Base-by-base conservation (phyloP, 2,329 filamentous ascomycete genomes). In the Lasiodiplodia theobromae region DNA sequence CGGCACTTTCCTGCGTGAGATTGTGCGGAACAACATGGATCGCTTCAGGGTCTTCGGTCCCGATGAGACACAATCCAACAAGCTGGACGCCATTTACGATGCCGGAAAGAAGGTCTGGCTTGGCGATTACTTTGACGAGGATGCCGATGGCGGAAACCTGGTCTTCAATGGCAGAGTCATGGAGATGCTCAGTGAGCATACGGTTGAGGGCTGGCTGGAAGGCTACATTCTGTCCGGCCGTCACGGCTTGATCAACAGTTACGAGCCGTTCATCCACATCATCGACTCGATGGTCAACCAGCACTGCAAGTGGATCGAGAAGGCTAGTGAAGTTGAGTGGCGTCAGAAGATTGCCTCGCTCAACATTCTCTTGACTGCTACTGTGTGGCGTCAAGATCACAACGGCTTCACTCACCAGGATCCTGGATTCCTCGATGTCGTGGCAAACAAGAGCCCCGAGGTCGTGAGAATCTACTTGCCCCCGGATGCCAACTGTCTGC, bases 241-340 rank as follows among this genome's bases (percentile, higher is more conserved):
- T 5, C 91, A 94, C 72, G 91, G 92, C 14, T 77, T 94, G 69
- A 86, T 94, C 69, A 94, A 93, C 85, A 91, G 89, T 76, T 94
- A 94, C 80, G 92, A 94, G 78, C 91, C 91, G 0, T 94, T 94
- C 76, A 92, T 94, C 69, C 91, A 94, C 75, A 88, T 94, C 74
- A 93, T 94, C 73, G 91, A 94, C 78, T 92, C 90, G 1, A 94
- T 94, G 91, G 91, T 94, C 70, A 93, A 93, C 77, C 91, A 93
- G 82, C 91, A 94, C 81, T 93, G 91, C 83, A 94, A 94, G 79
- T 94, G 91, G 91, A 86, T 94, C 63, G 91, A 94, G 78, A 94
- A 94, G 81, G 92, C 89, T 72, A 82, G 89, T n/a, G 91, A 94
- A 75, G 89, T 94, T 23, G 88, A 91, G 74, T 94, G 92, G 92